Base-by-base conservation (phyloP, 1,139 yeast species). In the Diutina catenulata region DNA sequence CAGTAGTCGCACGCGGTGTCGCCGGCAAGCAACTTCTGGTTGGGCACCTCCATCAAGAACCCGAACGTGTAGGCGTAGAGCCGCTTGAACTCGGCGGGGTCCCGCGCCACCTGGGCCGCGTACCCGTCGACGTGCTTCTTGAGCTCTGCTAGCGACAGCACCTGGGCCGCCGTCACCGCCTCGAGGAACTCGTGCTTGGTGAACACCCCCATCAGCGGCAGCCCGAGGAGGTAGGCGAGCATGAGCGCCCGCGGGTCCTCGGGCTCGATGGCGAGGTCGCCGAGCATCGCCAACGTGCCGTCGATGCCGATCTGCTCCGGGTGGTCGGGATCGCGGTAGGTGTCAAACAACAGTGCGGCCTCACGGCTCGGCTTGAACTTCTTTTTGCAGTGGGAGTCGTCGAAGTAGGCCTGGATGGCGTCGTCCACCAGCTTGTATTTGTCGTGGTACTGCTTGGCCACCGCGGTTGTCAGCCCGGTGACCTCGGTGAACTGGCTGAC, bases 1-100 rank as follows among this genome's bases (percentile, higher is more conserved):
- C 97, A 88, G 56, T 86, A 82, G 23, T 74, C 86, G 3, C 70
- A 59, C 0, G 95, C 91, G 2, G 75, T 67, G 1, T 80, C 93
- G 6, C 64, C 54, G 33, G 57, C 73, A 27, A 88, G 53, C n/a
- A 70, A 61, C 44, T 79, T 73, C 76, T 32, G 55, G 56, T 4
- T 76, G 74, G 21, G 64, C 68, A 31, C 81, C 33, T 7, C 42
- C 87, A 39, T 80, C 29, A 78, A 67, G 48, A 80, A 81, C 7
- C 62, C 69, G 57, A 82, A 88, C 0, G 94, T 69, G 55, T 74
- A 87, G 37, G 67, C 68, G 58, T 88, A 87, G 10, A 87, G 69
- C 26, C 60, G 52, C 40, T 68, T 68, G 49, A 79, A 74, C 43
- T 70, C 1, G 50, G 57, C 2, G 37, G 40, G 7, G 49, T 45